Conservation (phyloP, 257 asterid genomes). For the Osmanthus fragrans region DNA sequence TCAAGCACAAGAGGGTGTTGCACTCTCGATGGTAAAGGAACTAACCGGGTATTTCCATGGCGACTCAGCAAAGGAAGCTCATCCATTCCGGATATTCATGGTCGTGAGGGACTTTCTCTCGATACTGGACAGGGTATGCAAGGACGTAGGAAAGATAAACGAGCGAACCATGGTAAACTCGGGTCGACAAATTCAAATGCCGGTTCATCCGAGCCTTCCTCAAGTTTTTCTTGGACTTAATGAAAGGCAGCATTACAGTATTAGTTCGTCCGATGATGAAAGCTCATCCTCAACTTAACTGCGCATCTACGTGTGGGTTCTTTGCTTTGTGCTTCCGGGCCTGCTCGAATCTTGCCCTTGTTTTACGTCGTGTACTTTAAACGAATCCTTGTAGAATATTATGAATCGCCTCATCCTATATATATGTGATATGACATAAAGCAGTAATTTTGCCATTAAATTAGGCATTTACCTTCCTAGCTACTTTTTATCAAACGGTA, state of each 20-base stretch:
- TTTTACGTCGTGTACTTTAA: not conserved
- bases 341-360: not conserved
- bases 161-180: constrained; percentile 61
- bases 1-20: constrained; percentile 61
- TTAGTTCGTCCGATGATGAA: constrained; percentile 53
- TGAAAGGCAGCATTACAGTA: constrained; percentile 34
- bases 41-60: constrained; percentile 81
- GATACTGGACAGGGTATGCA: constrained; percentile 71
- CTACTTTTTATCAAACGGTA: no score
- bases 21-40: constrained; percentile 73
- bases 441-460: not conserved
- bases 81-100: constrained; percentile 55
- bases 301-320: not conserved
- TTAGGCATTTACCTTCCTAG: no score
- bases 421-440: not conserved
- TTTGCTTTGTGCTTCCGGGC: not conserved
- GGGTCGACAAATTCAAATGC: constrained; percentile 35
- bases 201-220: constrained; percentile 32
- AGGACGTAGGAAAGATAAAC: constrained; percentile 64
- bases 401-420: not conserved
- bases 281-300: constrained; percentile 39
- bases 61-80: constrained; percentile 69
- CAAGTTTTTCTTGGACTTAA: constrained; percentile 45
- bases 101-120: constrained; percentile 71
- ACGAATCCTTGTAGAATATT: not conserved